These are phyloP conservation scores for Syzygium aromaticum DNA, from an alignment of 345 rosid species.

Conservation along the genomic window DNA sequence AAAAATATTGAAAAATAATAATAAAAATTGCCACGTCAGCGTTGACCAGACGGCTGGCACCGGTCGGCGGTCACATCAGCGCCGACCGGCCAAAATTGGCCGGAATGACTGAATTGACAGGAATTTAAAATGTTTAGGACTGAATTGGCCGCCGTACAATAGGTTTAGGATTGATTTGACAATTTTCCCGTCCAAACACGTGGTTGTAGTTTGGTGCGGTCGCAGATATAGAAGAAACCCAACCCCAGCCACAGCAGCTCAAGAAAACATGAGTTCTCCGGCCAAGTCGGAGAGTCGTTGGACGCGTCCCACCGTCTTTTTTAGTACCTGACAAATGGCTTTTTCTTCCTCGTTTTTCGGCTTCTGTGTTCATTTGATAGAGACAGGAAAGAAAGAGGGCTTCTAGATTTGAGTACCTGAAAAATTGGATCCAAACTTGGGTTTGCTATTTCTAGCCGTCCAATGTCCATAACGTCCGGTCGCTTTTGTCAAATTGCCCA, in stretches of 20 bases:
- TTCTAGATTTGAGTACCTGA: not conserved
- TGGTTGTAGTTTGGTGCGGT: not conserved
- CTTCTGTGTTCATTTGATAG: not conserved
- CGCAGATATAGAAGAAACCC: not conserved
- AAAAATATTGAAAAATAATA: too few species aligned
- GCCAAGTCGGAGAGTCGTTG: not conserved
- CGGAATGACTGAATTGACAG: too few species aligned
- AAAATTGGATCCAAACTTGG: not conserved
- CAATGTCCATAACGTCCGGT: not conserved
- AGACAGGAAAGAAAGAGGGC: not conserved
- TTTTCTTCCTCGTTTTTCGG: not conserved
- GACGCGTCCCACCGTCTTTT: not conserved
- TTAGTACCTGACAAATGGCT: not conserved
- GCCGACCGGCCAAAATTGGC: too few species aligned
- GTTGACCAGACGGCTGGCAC: too few species aligned
- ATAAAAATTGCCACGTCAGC: too few species aligned
- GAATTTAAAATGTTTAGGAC: too few species aligned
- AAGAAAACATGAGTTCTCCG: not conserved
- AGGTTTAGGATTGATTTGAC: too few species aligned
- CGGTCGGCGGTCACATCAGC: too few species aligned
- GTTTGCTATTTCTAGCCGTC: not conserved
- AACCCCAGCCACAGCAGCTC: not conserved
- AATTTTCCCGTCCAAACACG: not conserved
- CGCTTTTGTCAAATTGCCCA: not conserved
- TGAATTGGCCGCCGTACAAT: too few species aligned